These are phyloP conservation scores for Cordyceps tenuipes DNA, from an alignment of 2,329 filamentous ascomycete genomes.

Conservation along the genomic window DNA sequence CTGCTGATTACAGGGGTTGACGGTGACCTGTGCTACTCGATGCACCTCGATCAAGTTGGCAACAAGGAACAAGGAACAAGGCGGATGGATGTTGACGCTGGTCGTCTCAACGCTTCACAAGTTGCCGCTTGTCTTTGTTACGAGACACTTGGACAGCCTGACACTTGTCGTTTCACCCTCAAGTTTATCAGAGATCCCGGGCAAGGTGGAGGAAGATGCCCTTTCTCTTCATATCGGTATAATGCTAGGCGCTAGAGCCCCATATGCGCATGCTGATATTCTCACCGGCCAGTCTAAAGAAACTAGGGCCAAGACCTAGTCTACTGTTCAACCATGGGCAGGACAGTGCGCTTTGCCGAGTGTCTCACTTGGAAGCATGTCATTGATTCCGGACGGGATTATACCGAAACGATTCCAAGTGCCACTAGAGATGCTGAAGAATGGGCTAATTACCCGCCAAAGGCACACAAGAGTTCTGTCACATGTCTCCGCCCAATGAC, in stretches of 20 bases:
- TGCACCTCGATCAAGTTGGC: conserved; percentile 10
- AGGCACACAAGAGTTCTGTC: not conserved
- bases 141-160: not conserved
- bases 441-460: not conserved
- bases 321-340: not conserved
- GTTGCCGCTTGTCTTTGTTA: not conserved
- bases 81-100: not conserved
- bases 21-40: conserved; percentile 5
- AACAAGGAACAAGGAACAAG: not conserved
- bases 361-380: not conserved
- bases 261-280: not conserved
- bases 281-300: not conserved
- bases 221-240: not conserved
- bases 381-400: not conserved
- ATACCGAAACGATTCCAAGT: not conserved
- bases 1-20: not conserved
- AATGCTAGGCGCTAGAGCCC: not conserved
- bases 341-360: not conserved
- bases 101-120: not conserved
- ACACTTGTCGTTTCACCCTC: not conserved
- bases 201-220: not conserved
- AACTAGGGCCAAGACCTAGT: not conserved
- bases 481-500: not conserved
- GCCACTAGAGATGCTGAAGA: not conserved
- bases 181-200: not conserved